These are phyloP conservation scores for Fusarium napiforme DNA, from an alignment of 2,329 filamentous ascomycete species.

Conservation along the genomic window DNA sequence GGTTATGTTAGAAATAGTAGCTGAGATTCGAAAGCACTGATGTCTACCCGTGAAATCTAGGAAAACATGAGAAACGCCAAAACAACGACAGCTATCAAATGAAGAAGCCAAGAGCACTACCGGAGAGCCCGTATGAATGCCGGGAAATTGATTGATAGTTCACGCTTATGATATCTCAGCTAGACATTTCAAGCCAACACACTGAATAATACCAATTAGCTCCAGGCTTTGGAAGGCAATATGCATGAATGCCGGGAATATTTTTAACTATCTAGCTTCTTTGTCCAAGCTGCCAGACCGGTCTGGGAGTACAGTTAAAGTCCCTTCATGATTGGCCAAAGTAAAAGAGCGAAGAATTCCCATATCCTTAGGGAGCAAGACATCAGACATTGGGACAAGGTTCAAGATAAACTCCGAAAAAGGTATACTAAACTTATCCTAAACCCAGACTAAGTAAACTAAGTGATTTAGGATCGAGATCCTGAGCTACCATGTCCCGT, in stretches of 20 bases:
- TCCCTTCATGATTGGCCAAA: no score
- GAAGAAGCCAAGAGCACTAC: no score
- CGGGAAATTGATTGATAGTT: no score
- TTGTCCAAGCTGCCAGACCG: rapidly evolving
- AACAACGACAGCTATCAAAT: rapidly evolving
- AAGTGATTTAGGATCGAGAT: no score
- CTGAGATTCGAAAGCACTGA: background rate
- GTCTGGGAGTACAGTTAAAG: background rate
- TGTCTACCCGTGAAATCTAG: rapidly evolving
- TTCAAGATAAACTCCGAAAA: background rate
- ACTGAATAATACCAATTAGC: no score
- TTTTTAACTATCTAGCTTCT: background rate
- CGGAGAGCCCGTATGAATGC: rapidly evolving
- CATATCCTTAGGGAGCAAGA: background rate
- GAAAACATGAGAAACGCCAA: rapidly evolving
- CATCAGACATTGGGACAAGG: no score
- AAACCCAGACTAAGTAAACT: rapidly evolving
- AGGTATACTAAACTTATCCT: background rate
- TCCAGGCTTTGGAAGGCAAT: no score
- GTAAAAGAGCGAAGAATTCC: background rate
- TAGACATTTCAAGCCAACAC: no score
- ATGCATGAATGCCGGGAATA: background rate
- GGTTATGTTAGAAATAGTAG: background rate
- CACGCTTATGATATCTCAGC: no score
- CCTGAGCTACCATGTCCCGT: no score